phyloP scores from a whole-genome alignment of 164 flowering plant species.

The Stephania cephalantha region DNA sequence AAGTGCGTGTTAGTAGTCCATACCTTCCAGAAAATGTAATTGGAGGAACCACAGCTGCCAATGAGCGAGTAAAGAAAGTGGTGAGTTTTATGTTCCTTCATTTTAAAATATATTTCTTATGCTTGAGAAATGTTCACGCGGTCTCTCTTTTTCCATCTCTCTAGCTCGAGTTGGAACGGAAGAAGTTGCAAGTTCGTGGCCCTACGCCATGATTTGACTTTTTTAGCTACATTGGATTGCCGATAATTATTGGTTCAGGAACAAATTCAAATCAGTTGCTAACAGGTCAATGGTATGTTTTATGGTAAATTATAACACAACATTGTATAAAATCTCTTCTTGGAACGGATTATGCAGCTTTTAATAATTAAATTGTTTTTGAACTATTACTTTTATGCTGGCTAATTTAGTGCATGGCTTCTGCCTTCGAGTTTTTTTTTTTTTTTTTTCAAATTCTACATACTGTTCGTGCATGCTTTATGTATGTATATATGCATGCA shows the following conservation, averaged over 20 bases:
- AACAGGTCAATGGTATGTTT: neutral
- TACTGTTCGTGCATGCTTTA: neutral
- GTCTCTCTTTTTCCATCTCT: neutral
- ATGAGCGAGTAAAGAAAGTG: conserved; percentile 93
- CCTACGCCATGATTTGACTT: conserved; percentile 29
- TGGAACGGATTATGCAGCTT: neutral
- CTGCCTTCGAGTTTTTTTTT: neutral
- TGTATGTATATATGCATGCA: no score
- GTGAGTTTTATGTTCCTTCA: conserved; percentile 28
- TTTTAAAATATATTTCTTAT: neutral
- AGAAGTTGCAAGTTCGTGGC: conserved; percentile 54
- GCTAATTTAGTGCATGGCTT: neutral
- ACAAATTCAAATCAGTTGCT: neutral
- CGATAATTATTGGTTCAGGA: neutral
- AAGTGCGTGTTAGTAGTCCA: conserved; percentile 86
- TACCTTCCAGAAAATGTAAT: conserved; percentile 76
- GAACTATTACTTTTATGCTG: neutral
- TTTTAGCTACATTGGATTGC: neutral
- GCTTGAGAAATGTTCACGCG: neutral
- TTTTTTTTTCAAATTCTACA: neutral
- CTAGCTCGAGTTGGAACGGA: conserved; percentile 78
- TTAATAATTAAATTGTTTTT: neutral
- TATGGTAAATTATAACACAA: neutral
- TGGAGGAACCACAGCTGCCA: conserved; percentile 94
- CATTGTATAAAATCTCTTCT: neutral